These are phyloP conservation scores for Solanum hybrid DNA, from an alignment of 305 asterid genomes.

Conservation along the genomic window DNA sequence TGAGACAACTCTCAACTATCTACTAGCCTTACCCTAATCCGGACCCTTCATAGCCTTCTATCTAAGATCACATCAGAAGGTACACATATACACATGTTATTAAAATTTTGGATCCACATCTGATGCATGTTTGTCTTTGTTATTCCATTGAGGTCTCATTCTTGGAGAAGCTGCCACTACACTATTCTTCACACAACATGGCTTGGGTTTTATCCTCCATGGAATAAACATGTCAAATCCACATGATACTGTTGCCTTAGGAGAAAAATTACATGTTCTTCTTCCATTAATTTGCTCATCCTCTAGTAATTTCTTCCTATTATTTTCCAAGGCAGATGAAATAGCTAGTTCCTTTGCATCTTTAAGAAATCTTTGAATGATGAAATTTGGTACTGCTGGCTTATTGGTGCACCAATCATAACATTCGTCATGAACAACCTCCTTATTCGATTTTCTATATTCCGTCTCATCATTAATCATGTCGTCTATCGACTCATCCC, in stretches of 20 bases:
- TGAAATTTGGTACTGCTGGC: constrained; percentile 35
- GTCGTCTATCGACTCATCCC: constrained; percentile 33
- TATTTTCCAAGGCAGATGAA: constrained; percentile 15
- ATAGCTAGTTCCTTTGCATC: constrained; percentile 75
- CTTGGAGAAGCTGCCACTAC: constrained; percentile 19
- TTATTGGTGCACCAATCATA: neutral
- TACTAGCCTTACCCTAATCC: neutral
- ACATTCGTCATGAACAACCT: neutral
- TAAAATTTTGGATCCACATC: neutral
- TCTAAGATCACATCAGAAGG: neutral
- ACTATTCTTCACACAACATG: constrained; percentile 46
- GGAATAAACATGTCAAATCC: constrained; percentile 51
- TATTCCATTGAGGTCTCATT: constrained; percentile 7
- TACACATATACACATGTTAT: neutral
- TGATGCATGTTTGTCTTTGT: neutral
- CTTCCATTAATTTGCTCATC: constrained; percentile 6
- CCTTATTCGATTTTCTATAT: neutral
- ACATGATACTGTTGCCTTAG: constrained; percentile 14
- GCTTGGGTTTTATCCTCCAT: constrained; percentile 55
- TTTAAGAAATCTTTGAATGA: constrained; percentile 57
- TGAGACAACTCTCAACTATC: neutral
- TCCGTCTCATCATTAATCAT: constrained; percentile 19
- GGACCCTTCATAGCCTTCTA: neutral
- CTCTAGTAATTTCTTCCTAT: neutral
- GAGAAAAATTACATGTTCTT: neutral